Percentiles rank a stretch among this genome's conserved stretches.
Conservation (phyloP, 805 yeast species). For the Barnettozyma vustinii region DNA sequence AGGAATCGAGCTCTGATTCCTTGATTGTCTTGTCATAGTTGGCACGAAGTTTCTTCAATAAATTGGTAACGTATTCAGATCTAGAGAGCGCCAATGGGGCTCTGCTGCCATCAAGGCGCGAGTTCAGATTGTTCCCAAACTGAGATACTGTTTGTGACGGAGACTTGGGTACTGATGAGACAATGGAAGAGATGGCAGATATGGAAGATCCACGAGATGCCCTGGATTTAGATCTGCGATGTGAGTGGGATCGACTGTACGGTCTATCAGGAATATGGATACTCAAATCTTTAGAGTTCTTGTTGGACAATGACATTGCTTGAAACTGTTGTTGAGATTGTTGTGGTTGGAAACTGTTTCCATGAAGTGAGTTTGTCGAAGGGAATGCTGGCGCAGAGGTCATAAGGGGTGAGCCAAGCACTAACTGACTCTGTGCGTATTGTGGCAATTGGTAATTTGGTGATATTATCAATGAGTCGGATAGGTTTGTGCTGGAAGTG, state of each 20-base stretch:
- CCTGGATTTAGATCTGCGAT: slow-evolving; percentile 2
- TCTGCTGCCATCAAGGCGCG: slow-evolving; percentile 2
- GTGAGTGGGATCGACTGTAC: slow-evolving; percentile 1
- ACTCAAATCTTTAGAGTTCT: slow-evolving; percentile 24
- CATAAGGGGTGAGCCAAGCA: background rate
- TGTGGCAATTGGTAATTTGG: slow-evolving; percentile 9
- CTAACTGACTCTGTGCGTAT: background rate
- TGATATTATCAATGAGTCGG: slow-evolving; percentile 9
- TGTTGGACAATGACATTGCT: slow-evolving; percentile 15
- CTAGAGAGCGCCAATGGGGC: slow-evolving; percentile 17
- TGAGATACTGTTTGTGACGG: slow-evolving; percentile 18
- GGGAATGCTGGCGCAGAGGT: background rate
- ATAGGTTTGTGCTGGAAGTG: background rate
- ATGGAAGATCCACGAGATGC: slow-evolving; percentile 26
- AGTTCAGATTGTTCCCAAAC: slow-evolving; percentile 2
- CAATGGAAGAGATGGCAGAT: slow-evolving; percentile 25
- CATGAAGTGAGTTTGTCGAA: background rate
- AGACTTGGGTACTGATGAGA: slow-evolving; percentile 24
- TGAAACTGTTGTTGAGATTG: slow-evolving; percentile 1
- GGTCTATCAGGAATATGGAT: slow-evolving; percentile 17
- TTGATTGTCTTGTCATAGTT: slow-evolving; percentile 17
- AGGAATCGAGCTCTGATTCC: slow-evolving; percentile 27
- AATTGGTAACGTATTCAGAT: slow-evolving; percentile 14
- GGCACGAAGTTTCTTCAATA: slow-evolving; percentile 8
- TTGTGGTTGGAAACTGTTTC: background rate